phyloP scores from a whole-genome alignment of 257 asterid genomes.

The Nemophila menziesii region DNA sequence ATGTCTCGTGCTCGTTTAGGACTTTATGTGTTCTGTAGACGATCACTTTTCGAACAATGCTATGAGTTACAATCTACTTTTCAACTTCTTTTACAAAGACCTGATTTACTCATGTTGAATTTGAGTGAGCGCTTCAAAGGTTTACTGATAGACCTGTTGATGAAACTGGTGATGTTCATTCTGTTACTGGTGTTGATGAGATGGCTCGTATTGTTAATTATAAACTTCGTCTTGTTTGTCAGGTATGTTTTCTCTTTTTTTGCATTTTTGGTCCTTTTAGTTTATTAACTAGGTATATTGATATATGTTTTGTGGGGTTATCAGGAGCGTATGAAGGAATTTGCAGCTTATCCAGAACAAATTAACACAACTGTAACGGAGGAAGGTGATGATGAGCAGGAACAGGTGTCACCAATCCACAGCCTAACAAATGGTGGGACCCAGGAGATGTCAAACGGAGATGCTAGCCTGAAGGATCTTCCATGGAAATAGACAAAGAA shows the following conservation, averaged over 20 bases:
- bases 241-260: constrained; percentile 44
- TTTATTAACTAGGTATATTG: background rate
- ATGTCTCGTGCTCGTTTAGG: constrained; percentile 99
- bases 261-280: background rate
- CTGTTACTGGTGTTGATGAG: constrained; percentile 60
- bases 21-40: constrained; percentile 80
- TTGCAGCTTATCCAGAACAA: constrained; percentile 29
- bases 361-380: constrained; percentile 14
- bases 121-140: constrained; percentile 40
- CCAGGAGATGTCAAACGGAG: constrained; percentile 8
- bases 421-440: constrained; percentile 26
- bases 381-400: constrained; percentile 25
- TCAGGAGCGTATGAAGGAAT: constrained; percentile 46
- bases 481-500: constrained; percentile 15
- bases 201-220: constrained; percentile 70
- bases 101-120: constrained; percentile 70
- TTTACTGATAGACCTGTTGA: constrained; percentile 69
- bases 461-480: constrained; percentile 5
- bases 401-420: constrained; percentile 12
- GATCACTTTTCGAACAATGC: constrained; percentile 93
- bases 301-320: background rate
- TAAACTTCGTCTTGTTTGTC: constrained; percentile 58
- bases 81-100: constrained; percentile 71
- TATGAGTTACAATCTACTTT: constrained; percentile 92
- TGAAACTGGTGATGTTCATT: constrained; percentile 50